A percentile compares a stretch with the other conserved stretches of the same genome.
These are phyloP conservation scores for Hericium coralloides DNA, from an alignment of 768 basidiomycete species.

Conservation along the genomic window DNA sequence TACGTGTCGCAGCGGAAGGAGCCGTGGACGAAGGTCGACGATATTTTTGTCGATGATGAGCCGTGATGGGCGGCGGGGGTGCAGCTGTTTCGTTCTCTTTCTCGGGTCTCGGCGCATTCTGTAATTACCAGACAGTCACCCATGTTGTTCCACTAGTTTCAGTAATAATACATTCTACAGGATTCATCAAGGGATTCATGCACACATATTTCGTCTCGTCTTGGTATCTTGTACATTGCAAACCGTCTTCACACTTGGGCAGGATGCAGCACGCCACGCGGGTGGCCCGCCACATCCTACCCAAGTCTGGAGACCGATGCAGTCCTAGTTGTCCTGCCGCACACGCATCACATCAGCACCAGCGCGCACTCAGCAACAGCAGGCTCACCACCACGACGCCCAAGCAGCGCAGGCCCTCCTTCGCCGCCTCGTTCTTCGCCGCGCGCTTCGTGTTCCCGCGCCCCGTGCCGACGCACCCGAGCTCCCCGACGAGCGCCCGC, in stretches of 20 bases:
- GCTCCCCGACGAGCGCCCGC: conserved; percentile 52
- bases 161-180: neutral
- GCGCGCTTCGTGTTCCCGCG: conserved; percentile 70
- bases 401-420: conserved; percentile 53
- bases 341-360: conserved; percentile 8
- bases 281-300: conserved; percentile 17
- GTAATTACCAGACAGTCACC: neutral
- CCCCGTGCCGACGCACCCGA: conserved; percentile 45
- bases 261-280: neutral
- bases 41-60: conserved; percentile 69
- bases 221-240: neutral
- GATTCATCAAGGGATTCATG: neutral
- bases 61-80: conserved; percentile 35
- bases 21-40: conserved; percentile 65
- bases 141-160: neutral
- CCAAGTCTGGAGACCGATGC: conserved; percentile 23
- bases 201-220: neutral
- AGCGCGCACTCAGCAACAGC: conserved; percentile 12
- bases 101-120: neutral
- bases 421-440: conserved; percentile 76
- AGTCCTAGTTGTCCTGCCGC: neutral
- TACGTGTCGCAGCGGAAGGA: conserved; percentile 33
- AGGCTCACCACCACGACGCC: conserved; percentile 47
- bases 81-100: conserved; percentile 8
- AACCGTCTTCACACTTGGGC: conserved; percentile 14